Evolutionary conservation across 1,284 basidiomycete genomes (phyloP).

Genomic region (Boletus mariae): DNA sequence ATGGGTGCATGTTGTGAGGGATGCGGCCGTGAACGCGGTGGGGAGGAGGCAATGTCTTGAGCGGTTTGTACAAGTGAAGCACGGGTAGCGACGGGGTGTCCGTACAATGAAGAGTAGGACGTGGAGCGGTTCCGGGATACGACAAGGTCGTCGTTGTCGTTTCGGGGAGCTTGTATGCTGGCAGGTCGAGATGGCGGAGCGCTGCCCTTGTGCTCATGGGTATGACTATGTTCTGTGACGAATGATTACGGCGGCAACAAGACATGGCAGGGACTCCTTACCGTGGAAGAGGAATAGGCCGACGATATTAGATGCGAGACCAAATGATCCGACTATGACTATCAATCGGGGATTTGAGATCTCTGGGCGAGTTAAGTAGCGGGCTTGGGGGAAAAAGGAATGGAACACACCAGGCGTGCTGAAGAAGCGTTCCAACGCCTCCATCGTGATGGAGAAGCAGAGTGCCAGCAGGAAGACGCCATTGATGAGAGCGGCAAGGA

Average conservation of each 20-base stretch:
- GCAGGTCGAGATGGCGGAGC: slow-evolving; percentile 30
- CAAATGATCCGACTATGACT: slow-evolving; percentile 87
- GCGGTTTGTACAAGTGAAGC: slow-evolving; percentile 87
- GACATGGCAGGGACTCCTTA: slow-evolving; percentile 34
- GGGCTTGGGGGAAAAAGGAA: slow-evolving; percentile 1
- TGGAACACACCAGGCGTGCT: slow-evolving; percentile 64
- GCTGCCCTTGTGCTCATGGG: slow-evolving; percentile 44
- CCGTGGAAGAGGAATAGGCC: slow-evolving; percentile 96
- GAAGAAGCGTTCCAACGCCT: slow-evolving; percentile 91
- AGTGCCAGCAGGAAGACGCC: slow-evolving; percentile 95
- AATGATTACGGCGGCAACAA: slow-evolving; percentile 4
- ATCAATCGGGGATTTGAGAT: slow-evolving; percentile 86
- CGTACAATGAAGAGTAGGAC: slow-evolving; percentile 66
- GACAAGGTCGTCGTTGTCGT: slow-evolving; percentile 22
- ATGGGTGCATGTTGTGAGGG: slow-evolving; percentile 21
- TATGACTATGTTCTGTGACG: slow-evolving; percentile 65
- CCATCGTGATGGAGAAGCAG: slow-evolving; percentile 93
- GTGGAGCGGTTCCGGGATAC: slow-evolving; percentile 42
- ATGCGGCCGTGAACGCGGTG: slow-evolving; percentile 6
- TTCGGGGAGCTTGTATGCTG: slow-evolving; percentile 17
- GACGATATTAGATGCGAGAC: slow-evolving; percentile 88
- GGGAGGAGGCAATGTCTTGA: slow-evolving; percentile 63
- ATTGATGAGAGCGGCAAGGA: slow-evolving; percentile 92
- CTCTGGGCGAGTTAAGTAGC: slow-evolving; percentile 49
- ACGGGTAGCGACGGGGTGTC: slow-evolving; percentile 86